A percentile compares a stretch with the other conserved stretches of the same genome.
phyloP scores from a whole-genome alignment of 2,329 filamentous ascomycete species.

The Fusarium praegraminearum region DNA sequence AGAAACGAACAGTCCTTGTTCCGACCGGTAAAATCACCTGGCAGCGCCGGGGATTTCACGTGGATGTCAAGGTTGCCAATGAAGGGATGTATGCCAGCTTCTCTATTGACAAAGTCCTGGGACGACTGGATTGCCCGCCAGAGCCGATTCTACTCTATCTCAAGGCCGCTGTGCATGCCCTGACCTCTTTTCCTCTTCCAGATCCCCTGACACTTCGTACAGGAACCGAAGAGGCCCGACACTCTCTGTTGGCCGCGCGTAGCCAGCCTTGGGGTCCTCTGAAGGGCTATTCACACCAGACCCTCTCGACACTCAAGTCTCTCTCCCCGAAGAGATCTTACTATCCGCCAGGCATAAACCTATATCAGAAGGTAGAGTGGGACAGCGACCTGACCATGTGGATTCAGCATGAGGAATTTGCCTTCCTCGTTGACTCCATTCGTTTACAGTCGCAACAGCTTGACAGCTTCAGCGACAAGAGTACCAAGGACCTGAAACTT shows the following conservation, averaged over 20 bases:
- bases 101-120: constrained; percentile 65
- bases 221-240: constrained; percentile 70
- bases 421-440: constrained; percentile 48
- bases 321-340: constrained; percentile 51
- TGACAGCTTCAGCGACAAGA: constrained; percentile 29
- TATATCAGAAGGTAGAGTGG: constrained; percentile 55
- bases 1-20: constrained; percentile 64
- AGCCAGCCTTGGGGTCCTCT: constrained; percentile 63
- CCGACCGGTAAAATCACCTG: constrained; percentile 58
- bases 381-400: constrained; percentile 46
- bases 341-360: constrained; percentile 53
- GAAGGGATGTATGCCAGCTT: constrained; percentile 61
- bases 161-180: constrained; percentile 70
- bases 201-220: constrained; percentile 70
- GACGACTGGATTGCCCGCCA: constrained; percentile 66
- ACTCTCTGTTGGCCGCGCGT: constrained; percentile 53
- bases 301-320: constrained; percentile 15
- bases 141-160: constrained; percentile 67
- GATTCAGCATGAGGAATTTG: constrained; percentile 56
- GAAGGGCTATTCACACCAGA: not conserved
- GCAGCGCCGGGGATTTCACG: constrained; percentile 55
- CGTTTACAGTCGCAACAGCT: constrained; percentile 49
- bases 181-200: constrained; percentile 68
- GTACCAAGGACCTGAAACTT: not conserved
- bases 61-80: constrained; percentile 51